Evolutionary conservation across 331 rosid genomes (phyloP).

Genomic region (Rhamnella rubrinervis): DNA sequence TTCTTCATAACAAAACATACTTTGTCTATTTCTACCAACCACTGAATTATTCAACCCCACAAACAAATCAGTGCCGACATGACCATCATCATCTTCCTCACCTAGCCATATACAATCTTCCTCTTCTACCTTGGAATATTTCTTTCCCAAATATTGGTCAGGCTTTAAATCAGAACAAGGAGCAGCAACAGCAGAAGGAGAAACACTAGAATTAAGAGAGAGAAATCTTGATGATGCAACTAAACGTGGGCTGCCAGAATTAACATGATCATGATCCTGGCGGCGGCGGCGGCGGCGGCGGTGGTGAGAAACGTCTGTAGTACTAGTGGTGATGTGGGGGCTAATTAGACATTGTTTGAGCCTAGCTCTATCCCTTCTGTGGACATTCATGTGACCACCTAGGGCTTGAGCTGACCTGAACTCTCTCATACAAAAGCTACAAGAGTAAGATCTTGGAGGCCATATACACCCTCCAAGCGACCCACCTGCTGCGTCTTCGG

Average conservation of each 20-base stretch:
- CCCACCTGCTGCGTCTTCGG: conserved; percentile 61
- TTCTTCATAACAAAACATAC: too few relatives aligned
- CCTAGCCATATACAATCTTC: conserved; percentile 13
- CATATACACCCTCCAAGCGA: conserved; percentile 59
- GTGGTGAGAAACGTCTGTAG: not conserved
- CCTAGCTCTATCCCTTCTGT: conserved; percentile 77
- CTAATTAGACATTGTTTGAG: conserved; percentile 53
- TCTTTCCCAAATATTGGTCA: too few relatives aligned
- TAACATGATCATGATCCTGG: not conserved
- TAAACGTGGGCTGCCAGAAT: too few relatives aligned
- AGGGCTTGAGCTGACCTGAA: conserved; percentile 96
- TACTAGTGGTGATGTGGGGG: conserved; percentile 11
- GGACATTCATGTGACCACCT: conserved; percentile 98
- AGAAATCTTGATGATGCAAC: conserved; percentile 10
- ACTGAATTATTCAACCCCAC: conserved; percentile 48
- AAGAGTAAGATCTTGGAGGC: conserved; percentile 89
- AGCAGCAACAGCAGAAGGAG: conserved; percentile 23
- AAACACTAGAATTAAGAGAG: conserved; percentile 18
- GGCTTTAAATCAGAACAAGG: conserved; percentile 15
- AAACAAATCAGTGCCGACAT: conserved; percentile 56
- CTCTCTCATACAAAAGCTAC: conserved; percentile 75
- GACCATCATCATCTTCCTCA: conserved; percentile 24
- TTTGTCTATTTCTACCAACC: conserved; percentile 7
- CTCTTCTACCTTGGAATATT: not conserved
- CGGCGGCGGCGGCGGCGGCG: conserved; percentile 5